Evolutionary conservation across 164 flowering plant species (phyloP).

Genomic region (Pachysandra terminalis): DNA sequence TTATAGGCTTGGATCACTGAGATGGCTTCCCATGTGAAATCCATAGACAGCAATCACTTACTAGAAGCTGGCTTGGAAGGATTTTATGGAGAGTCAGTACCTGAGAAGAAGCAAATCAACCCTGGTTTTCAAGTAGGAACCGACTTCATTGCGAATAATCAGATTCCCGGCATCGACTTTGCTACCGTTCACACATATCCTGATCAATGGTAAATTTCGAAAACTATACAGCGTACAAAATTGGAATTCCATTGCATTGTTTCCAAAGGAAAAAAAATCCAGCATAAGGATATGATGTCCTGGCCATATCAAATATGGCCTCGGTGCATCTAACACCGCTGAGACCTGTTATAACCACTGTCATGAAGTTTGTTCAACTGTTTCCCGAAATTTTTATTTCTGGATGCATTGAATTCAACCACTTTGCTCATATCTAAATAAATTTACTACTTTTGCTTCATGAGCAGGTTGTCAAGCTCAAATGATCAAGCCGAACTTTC

Average conservation of each 20-base stretch:
- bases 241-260: background rate
- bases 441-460: background rate
- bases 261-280: background rate
- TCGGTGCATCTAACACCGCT: too few species aligned
- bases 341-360: too few species aligned
- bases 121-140: slow-evolving; percentile 59
- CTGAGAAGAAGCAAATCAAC: slow-evolving; percentile 36
- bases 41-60: slow-evolving; percentile 65
- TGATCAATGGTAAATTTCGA: slow-evolving; percentile 51
- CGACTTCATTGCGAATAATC: slow-evolving; percentile 70
- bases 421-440: too few species aligned
- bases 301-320: too few species aligned
- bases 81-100: slow-evolving; percentile 51
- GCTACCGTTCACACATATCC: slow-evolving; percentile 82
- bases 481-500: slow-evolving; percentile 47
- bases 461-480: slow-evolving; percentile 46
- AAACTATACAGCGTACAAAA: too few species aligned
- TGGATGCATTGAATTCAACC: too few species aligned
- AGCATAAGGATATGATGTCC: too few species aligned
- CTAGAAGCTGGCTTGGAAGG: slow-evolving; percentile 81
- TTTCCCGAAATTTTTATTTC: too few species aligned
- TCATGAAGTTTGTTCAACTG: too few species aligned
- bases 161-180: slow-evolving; percentile 60
- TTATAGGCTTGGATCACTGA: slow-evolving; percentile 71
- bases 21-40: slow-evolving; percentile 70